These are phyloP conservation scores for Xylaria sp. DNA, from an alignment of 2,329 filamentous ascomycete species.

Conservation along the genomic window DNA sequence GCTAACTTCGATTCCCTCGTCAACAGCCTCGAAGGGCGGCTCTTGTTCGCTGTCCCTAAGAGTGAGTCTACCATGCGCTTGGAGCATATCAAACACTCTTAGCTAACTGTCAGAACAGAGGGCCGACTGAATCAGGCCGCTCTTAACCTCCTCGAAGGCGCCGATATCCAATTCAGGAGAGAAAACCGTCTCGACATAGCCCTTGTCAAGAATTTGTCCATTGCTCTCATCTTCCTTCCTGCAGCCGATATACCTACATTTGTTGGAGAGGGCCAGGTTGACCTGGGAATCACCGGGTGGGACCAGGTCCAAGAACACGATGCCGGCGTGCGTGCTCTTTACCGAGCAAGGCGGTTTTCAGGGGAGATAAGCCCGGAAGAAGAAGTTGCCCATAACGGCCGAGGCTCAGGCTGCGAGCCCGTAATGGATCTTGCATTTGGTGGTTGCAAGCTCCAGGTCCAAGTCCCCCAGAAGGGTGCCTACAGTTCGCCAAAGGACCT, in stretches of 20 bases:
- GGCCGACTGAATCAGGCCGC: conserved; percentile 89
- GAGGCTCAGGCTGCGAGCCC: conserved; percentile 77
- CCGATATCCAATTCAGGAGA: conserved; percentile 95
- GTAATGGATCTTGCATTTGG: conserved; percentile 93
- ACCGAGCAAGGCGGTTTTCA: conserved; percentile 61
- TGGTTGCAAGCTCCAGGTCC: conserved; percentile 92
- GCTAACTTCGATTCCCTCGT: conserved; percentile 50
- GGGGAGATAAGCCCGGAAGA: conserved; percentile 57
- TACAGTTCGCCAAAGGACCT: conserved; percentile 78
- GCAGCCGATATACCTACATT: conserved; percentile 98
- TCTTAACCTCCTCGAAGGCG: conserved; percentile 90
- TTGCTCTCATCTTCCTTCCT: conserved; percentile 96
- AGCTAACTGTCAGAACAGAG: conserved; percentile 66
- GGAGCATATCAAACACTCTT: conserved; percentile 38
- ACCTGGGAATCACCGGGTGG: conserved; percentile 92
- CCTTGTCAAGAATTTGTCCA: conserved; percentile 94
- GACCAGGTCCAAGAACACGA: conserved; percentile 95
- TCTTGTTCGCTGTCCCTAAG: conserved; percentile 98
- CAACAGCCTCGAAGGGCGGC: conserved; percentile 84
- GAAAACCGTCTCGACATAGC: conserved; percentile 97
- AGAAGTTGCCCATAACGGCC: conserved; percentile 57
- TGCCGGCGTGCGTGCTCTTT: conserved; percentile 65
- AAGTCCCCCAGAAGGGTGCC: conserved; percentile 87
- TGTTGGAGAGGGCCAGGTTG: conserved; percentile 92
- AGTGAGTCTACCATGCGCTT: conserved; percentile 68